Evolutionary conservation across 169 alveolate genomes (phyloP).

Genomic region (Cryptosporidium canis): DNA sequence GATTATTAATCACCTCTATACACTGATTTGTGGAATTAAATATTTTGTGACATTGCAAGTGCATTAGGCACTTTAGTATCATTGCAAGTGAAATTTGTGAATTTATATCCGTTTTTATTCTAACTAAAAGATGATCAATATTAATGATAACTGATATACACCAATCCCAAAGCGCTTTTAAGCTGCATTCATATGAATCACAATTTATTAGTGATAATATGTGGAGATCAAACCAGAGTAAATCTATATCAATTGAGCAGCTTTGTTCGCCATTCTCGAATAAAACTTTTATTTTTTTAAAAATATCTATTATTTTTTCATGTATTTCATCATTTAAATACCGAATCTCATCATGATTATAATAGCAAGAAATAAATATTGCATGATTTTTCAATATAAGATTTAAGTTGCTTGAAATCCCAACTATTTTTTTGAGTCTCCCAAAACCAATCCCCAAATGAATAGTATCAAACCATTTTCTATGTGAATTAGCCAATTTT

Average conservation of each 20-base stretch:
- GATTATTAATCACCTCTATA: constrained; percentile 55
- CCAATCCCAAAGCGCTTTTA: constrained; percentile 36
- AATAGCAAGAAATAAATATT: constrained; percentile 30
- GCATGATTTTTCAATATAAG: not conserved
- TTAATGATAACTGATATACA: constrained; percentile 2
- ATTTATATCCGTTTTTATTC: constrained; percentile 67
- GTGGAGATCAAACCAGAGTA: constrained; percentile 50
- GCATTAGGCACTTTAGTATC: constrained; percentile 65
- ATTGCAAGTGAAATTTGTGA: constrained; percentile 68
- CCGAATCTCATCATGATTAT: constrained; percentile 10
- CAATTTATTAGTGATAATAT: not conserved
- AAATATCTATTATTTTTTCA: not conserved
- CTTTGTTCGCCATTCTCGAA: not conserved
- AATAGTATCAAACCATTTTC: constrained; percentile 18
- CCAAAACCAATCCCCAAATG: constrained; percentile 61
- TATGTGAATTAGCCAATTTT: not conserved
- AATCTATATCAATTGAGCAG: constrained; percentile 14
- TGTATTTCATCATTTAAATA: not conserved
- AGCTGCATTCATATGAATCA: not conserved
- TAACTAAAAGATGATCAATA: constrained; percentile 32
- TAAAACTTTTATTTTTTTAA: not conserved
- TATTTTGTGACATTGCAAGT: constrained; percentile 62
- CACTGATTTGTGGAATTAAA: constrained; percentile 13
- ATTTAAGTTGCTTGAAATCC: not conserved
- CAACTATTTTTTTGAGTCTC: constrained; percentile 35